phyloP scores from a whole-genome alignment of 306 rosid species.

The apple (Malus domestica) region DNA sequence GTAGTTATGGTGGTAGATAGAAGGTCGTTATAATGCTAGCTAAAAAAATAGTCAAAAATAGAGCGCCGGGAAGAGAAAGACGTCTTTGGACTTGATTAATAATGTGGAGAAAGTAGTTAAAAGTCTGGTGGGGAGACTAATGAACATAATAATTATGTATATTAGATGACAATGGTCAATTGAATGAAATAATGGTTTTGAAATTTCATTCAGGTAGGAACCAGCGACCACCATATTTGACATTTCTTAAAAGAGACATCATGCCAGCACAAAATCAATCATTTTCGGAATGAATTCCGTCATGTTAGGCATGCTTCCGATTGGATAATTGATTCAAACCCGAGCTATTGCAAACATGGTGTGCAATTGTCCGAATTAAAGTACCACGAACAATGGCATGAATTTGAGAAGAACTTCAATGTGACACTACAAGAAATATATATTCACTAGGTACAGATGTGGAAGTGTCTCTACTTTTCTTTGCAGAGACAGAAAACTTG shows the following conservation, averaged over 20 bases:
- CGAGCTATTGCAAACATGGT: too few species aligned
- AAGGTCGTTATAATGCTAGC: neutral
- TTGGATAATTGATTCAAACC: too few species aligned
- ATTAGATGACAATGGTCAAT: neutral
- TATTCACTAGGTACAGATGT: too few species aligned
- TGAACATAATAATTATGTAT: neutral
- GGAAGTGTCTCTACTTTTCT: too few species aligned
- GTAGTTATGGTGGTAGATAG: neutral
- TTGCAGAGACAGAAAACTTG: neutral
- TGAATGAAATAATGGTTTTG: neutral
- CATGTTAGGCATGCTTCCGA: neutral
- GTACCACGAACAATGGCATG: neutral
- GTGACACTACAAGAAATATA: too few species aligned
- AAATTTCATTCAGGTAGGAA: neutral
- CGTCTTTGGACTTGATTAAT: neutral
- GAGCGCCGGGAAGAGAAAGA: conserved; percentile 5
- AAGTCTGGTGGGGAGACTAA: neutral
- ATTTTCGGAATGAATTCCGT: neutral
- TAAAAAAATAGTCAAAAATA: neutral
- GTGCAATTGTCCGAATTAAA: neutral
- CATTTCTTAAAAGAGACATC: neutral
- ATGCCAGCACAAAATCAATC: neutral
- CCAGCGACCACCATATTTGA: neutral
- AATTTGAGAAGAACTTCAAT: neutral
- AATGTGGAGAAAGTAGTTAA: neutral